Evolutionary conservation across 352 stramenopile genomes (phyloP).

Genomic region (Phytophthora uliginosa): DNA sequence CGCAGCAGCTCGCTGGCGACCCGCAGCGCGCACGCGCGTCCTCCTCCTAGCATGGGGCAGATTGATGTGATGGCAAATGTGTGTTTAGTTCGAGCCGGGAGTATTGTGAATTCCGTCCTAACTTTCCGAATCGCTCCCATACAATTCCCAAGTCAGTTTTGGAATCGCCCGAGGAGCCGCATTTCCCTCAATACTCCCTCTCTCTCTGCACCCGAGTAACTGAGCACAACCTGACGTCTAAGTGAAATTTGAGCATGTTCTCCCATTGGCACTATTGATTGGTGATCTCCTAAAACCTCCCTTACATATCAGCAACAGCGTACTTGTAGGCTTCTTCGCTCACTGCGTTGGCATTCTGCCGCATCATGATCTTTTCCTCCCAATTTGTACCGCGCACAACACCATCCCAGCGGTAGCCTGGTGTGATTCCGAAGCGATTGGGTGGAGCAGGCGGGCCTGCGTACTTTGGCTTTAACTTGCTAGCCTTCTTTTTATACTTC

Average conservation of each 20-base stretch:
- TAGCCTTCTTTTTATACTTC: constrained; percentile 48
- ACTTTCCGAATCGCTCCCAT: too few species aligned
- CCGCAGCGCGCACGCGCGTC: neutral
- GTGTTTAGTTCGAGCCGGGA: too few species aligned
- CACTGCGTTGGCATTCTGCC: constrained; percentile 67
- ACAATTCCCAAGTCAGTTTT: neutral
- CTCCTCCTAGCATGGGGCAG: too few species aligned
- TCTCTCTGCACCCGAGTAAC: too few species aligned
- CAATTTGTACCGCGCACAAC: constrained; percentile 97
- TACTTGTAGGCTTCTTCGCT: constrained; percentile 87
- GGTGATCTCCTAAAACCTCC: neutral
- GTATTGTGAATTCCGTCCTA: too few species aligned
- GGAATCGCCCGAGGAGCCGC: neutral
- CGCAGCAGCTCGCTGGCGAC: neutral
- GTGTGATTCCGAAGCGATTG: constrained; percentile 92
- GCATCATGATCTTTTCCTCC: constrained; percentile 94
- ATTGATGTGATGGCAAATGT: too few species aligned
- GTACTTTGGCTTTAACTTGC: constrained; percentile 71
- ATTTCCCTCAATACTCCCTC: too few species aligned
- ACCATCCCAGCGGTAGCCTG: constrained; percentile 99
- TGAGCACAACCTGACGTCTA: too few species aligned
- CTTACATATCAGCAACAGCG: constrained; percentile 87
- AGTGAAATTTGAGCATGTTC: too few species aligned
- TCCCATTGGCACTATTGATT: too few species aligned
- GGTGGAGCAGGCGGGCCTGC: constrained; percentile 73